phyloP scores from a whole-genome alignment of 768 basidiomycete genomes.

The Paxillus rubicundulus region DNA sequence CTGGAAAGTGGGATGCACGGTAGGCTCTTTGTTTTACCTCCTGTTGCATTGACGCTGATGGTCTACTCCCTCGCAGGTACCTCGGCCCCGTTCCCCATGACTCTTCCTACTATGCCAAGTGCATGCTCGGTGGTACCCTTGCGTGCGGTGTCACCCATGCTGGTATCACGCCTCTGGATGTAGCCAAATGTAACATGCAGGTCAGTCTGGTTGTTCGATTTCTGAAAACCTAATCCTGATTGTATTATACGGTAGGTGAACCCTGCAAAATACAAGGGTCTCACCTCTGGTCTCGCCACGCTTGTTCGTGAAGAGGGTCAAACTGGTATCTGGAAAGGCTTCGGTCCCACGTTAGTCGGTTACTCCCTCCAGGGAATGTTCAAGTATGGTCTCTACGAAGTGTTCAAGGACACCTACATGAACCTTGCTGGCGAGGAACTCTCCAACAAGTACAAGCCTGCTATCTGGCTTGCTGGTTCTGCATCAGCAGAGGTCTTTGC shows the following conservation, averaged over 20 bases:
- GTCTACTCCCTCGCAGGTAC: conserved; percentile 41
- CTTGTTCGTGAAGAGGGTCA: conserved; percentile 80
- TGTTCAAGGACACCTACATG: conserved; percentile 93
- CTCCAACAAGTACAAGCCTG: conserved; percentile 76
- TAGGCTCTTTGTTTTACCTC: conserved; percentile 25
- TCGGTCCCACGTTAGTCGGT: conserved; percentile 90
- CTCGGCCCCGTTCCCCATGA: conserved; percentile 77
- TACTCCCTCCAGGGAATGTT: conserved; percentile 97
- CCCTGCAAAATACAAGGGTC: conserved; percentile 72
- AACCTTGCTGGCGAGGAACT: conserved; percentile 86
- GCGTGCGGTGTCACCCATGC: conserved; percentile 90
- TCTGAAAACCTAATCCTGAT: not conserved
- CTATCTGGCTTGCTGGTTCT: conserved; percentile 92
- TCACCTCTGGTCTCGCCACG: conserved; percentile 55
- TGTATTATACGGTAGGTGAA: conserved; percentile 50
- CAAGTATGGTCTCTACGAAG: conserved; percentile 97
- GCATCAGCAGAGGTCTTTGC: conserved; percentile 96
- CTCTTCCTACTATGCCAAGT: conserved; percentile 73
- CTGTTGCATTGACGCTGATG: not conserved
- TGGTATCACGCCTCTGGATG: conserved; percentile 83
- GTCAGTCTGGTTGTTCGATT: conserved; percentile 34
- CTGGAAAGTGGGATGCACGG: conserved; percentile 77
- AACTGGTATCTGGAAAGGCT: conserved; percentile 89
- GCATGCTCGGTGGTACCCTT: conserved; percentile 83
- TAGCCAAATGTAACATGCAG: conserved; percentile 93